phyloP scores from a whole-genome alignment of 352 stramenopile genomes.

The Phytopythium litorale region DNA sequence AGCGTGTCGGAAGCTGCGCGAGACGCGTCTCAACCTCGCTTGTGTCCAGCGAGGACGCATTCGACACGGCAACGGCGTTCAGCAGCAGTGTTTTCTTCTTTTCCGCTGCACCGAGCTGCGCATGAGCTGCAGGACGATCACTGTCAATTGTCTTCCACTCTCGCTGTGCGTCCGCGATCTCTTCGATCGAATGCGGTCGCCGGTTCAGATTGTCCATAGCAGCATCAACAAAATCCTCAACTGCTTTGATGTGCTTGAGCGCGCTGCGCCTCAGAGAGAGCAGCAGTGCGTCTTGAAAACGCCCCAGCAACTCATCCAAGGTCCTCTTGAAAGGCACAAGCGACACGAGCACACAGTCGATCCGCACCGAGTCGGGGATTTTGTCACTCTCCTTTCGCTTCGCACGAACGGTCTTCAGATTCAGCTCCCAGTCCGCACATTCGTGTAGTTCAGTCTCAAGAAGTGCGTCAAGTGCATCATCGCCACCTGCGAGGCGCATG shows the following conservation, averaged over 20 bases:
- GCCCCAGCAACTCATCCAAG: conserved; percentile 83
- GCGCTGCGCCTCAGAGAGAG: conserved; percentile 82
- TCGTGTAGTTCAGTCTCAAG: conserved; percentile 76
- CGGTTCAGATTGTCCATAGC: conserved; percentile 89
- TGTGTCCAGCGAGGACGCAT: conserved; percentile 48
- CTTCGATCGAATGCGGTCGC: conserved; percentile 89
- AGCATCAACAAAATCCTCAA: conserved; percentile 88
- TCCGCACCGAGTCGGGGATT: conserved; percentile 82
- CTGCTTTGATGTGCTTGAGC: conserved; percentile 65
- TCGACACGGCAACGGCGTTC: conserved; percentile 2
- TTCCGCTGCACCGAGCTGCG: conserved; percentile 66
- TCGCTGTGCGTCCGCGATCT: conserved; percentile 87
- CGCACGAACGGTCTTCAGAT: conserved; percentile 86
- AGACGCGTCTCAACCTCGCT: conserved; percentile 73
- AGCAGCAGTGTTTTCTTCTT: conserved; percentile 87
- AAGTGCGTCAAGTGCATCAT: conserved; percentile 66
- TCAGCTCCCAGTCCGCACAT: conserved; percentile 82
- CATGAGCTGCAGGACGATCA: conserved; percentile 46
- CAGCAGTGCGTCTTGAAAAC: conserved; percentile 85
- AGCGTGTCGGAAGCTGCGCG: conserved; percentile 74
- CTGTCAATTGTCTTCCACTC: conserved; percentile 91
- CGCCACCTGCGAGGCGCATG: conserved; percentile 34
- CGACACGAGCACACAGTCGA: conserved; percentile 91
- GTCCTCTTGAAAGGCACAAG: conserved; percentile 86
- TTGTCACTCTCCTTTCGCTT: conserved; percentile 94